Percentiles rank a stretch among this genome's conserved stretches.
Evolutionary conservation across 805 yeast genomes (phyloP).

Genomic region (Kodamaea neixiangensis): DNA sequence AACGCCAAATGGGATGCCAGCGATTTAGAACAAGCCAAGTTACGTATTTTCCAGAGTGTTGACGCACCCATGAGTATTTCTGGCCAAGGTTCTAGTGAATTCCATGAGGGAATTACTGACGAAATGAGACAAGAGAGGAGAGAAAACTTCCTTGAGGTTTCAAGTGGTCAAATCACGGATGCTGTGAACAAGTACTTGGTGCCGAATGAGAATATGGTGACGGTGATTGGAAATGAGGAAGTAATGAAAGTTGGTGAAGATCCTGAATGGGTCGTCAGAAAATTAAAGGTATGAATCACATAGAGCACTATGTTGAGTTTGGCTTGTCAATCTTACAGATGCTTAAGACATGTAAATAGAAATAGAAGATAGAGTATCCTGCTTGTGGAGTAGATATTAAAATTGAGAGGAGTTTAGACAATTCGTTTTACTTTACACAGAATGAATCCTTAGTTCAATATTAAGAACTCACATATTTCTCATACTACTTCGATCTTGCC

Average conservation of each 20-base stretch:
- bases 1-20: conserved; percentile 52
- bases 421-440: no score
- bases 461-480: no score
- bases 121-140: conserved; percentile 82
- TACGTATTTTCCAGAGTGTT: conserved; percentile 85
- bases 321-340: no score
- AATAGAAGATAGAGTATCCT: no score
- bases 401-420: no score
- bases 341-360: neutral
- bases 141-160: conserved; percentile 66
- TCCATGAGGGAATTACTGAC: conserved; percentile 71
- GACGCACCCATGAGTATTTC: conserved; percentile 88
- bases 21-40: conserved; percentile 86
- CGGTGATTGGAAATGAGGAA: conserved; percentile 49
- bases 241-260: conserved; percentile 21
- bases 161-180: conserved; percentile 57
- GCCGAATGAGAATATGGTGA: conserved; percentile 27
- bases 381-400: no score
- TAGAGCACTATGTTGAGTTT: neutral
- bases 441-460: no score
- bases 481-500: no score
- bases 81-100: conserved; percentile 68
- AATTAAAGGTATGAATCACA: conserved; percentile 11
- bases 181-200: conserved; percentile 70
- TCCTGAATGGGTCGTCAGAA: conserved; percentile 20